Conservation (phyloP, 805 yeast species). For the Tetrapisispora taiwanensis region DNA sequence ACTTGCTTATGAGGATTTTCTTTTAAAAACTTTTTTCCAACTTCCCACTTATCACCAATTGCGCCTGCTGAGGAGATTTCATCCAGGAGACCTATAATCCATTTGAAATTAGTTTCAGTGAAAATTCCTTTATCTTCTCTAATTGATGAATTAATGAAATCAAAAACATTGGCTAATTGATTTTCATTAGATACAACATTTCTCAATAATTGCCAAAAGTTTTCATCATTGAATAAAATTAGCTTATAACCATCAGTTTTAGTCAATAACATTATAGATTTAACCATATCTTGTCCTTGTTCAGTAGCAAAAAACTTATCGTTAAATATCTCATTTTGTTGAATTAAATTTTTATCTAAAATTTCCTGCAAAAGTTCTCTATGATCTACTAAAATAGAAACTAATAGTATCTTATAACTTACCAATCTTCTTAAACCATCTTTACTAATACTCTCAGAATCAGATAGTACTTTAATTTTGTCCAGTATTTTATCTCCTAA, state of each 20-base stretch:
- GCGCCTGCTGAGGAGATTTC: slow-evolving; percentile 78
- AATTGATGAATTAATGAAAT: slow-evolving; percentile 36
- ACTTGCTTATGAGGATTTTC: slow-evolving; percentile 44
- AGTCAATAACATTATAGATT: slow-evolving; percentile 30
- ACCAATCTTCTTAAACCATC: slow-evolving; percentile 25
- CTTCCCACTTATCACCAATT: slow-evolving; percentile 67
- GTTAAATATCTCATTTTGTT: slow-evolving; percentile 27
- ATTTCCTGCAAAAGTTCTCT: slow-evolving; percentile 13
- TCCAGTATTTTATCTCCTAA: slow-evolving; percentile 16
- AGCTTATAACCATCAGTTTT: slow-evolving; percentile 17
- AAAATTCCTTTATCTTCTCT: slow-evolving; percentile 30
- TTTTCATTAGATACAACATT: slow-evolving; percentile 34
- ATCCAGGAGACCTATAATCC: slow-evolving; percentile 60
- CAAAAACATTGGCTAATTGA: slow-evolving; percentile 36
- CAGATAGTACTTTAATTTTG: slow-evolving; percentile 11
- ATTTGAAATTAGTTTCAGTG: slow-evolving; percentile 46
- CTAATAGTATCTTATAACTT: slow-evolving; percentile 31
- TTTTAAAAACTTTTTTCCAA: slow-evolving; percentile 37
- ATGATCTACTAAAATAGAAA: slow-evolving; percentile 20
- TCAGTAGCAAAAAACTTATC: slow-evolving; percentile 30
- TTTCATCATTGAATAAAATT: slow-evolving; percentile 40
- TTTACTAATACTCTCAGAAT: slow-evolving; percentile 15
- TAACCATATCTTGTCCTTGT: slow-evolving; percentile 39
- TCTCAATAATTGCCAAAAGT: slow-evolving; percentile 48
- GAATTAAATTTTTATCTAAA: slow-evolving; percentile 23